These are phyloP conservation scores for Venturia effusa DNA, from an alignment of 2,329 filamentous ascomycete genomes.

Conservation along the genomic window DNA sequence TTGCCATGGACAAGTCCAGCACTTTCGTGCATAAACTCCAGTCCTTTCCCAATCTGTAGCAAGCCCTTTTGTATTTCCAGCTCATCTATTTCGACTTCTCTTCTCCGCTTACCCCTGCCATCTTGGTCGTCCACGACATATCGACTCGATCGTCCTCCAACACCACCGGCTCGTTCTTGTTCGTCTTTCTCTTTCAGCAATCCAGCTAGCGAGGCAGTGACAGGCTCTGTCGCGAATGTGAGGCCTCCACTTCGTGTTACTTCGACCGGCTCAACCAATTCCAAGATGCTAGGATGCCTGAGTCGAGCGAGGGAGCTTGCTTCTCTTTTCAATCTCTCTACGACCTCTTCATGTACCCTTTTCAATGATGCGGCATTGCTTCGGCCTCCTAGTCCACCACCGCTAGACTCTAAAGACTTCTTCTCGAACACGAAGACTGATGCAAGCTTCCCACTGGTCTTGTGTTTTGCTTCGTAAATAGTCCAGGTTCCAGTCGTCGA, in stretches of 20 bases:
- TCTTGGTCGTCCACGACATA: slow-evolving; percentile 73
- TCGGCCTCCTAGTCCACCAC: slow-evolving; percentile 43
- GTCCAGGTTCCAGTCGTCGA: slow-evolving; percentile 88
- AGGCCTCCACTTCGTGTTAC: slow-evolving; percentile 84
- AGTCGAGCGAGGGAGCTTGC: slow-evolving; percentile 79
- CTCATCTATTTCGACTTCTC: slow-evolving; percentile 90
- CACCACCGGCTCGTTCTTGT: slow-evolving; percentile 60
- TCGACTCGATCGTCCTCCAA: slow-evolving; percentile 61
- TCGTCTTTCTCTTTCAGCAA: slow-evolving; percentile 82
- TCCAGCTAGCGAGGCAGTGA: slow-evolving; percentile 78
- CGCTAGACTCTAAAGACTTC: slow-evolving; percentile 66
- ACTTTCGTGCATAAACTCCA: slow-evolving; percentile 93
- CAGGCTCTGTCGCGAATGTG: slow-evolving; percentile 89
- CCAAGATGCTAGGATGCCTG: slow-evolving; percentile 82
- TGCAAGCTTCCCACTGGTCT: slow-evolving; percentile 77
- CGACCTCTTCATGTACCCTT: slow-evolving; percentile 74
- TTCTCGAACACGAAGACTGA: slow-evolving; percentile 93
- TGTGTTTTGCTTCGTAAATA: slow-evolving; percentile 95
- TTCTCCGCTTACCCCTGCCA: slow-evolving; percentile 51
- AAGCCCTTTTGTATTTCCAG: slow-evolving; percentile 95
- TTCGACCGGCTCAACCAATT: slow-evolving; percentile 89
- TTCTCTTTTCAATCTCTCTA: slow-evolving; percentile 85
- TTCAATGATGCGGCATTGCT: slow-evolving; percentile 61
- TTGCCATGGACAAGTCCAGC: slow-evolving; percentile 91
- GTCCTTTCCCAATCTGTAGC: slow-evolving; percentile 81